A percentile compares a stretch with the other conserved stretches of the same genome.
Evolutionary conservation across 106 monocot species (phyloP).

Genomic region (Acorus gramineus): DNA sequence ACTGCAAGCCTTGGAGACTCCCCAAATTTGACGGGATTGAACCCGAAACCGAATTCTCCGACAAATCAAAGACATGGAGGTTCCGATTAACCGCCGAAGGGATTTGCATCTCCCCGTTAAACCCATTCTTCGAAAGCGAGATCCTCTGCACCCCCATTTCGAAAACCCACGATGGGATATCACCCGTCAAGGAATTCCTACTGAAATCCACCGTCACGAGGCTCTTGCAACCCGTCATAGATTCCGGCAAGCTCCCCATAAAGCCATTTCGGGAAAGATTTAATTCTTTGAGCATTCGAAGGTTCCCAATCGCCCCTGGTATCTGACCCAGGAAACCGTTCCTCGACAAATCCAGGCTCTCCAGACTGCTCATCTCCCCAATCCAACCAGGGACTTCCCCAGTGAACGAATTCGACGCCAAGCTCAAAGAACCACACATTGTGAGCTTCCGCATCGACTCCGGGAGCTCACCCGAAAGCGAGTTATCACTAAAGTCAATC

Average conservation of each 20-base stretch:
- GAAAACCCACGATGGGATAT: slow-evolving; percentile 68
- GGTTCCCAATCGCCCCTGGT: slow-evolving; percentile 49
- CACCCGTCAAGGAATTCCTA: slow-evolving; percentile 48
- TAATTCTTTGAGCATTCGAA: slow-evolving; percentile 36
- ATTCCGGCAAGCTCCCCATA: slow-evolving; percentile 59
- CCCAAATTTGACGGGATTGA: slow-evolving; percentile 39
- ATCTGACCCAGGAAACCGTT: slow-evolving; percentile 53
- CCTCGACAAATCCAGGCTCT: slow-evolving; percentile 36
- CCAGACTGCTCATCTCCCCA: slow-evolving; percentile 31
- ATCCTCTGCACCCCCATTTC: slow-evolving; percentile 39
- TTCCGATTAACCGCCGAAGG: slow-evolving; percentile 10
- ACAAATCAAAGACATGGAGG: slow-evolving; percentile 50
- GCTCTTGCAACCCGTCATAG: slow-evolving; percentile 32
- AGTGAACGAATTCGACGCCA: slow-evolving; percentile 46
- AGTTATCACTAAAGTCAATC: slow-evolving; percentile 50
- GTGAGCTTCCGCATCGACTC: slow-evolving; percentile 48
- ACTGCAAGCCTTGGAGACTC: slow-evolving; percentile 25
- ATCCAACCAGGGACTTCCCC: slow-evolving; percentile 53
- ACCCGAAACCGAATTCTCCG: slow-evolving; percentile 54
- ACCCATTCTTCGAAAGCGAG: slow-evolving; percentile 45
- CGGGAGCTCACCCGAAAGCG: slow-evolving; percentile 43
- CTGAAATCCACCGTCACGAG: slow-evolving; percentile 56
- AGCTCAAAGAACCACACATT: slow-evolving; percentile 21
- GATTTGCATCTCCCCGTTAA: slow-evolving; percentile 38
- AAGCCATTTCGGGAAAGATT: slow-evolving; percentile 55